Evolutionary conservation across 2,329 filamentous ascomycete genomes (phyloP).

Genomic region (Mycocentrospora acerina): DNA sequence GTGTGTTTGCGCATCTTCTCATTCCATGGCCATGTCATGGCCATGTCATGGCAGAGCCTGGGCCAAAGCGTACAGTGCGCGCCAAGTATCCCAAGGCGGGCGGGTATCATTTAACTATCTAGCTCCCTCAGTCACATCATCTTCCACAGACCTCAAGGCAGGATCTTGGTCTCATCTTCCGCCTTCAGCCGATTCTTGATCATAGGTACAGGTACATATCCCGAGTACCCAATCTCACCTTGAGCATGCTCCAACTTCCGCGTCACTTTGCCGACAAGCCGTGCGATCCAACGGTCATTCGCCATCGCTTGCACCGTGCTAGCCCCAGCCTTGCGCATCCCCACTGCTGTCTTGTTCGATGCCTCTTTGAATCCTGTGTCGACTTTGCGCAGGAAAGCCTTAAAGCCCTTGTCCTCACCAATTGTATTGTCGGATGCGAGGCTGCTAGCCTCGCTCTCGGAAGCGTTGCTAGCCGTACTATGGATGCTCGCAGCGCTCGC

Average conservation of each 20-base stretch:
- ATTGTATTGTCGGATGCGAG: slow-evolving; percentile 21
- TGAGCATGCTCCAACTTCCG: slow-evolving; percentile 51
- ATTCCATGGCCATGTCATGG: too few relatives aligned
- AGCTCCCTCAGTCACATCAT: too few relatives aligned
- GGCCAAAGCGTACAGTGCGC: too few relatives aligned
- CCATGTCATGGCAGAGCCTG: too few relatives aligned
- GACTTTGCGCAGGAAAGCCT: slow-evolving; percentile 25
- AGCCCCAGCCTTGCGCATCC: slow-evolving; percentile 51
- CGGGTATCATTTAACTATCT: too few relatives aligned
- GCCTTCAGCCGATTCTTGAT: slow-evolving; percentile 40
- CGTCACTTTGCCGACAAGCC: slow-evolving; percentile 54
- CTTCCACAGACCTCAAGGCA: slow-evolving; percentile 23
- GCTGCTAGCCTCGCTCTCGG: slow-evolving; percentile 25
- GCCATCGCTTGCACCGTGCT: slow-evolving; percentile 46
- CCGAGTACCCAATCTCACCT: slow-evolving; percentile 55
- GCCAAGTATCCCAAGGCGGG: too few relatives aligned
- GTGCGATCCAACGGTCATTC: slow-evolving; percentile 59
- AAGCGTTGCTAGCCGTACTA: slow-evolving; percentile 8
- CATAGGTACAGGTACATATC: slow-evolving; percentile 49
- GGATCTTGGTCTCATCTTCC: slow-evolving; percentile 38
- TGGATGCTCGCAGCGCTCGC: slow-evolving; percentile 14
- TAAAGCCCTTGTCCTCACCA: slow-evolving; percentile 24
- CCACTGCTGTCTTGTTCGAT: slow-evolving; percentile 44
- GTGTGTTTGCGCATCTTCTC: too few relatives aligned
- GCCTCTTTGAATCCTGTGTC: slow-evolving; percentile 34